phyloP scores from a whole-genome alignment of 495 filamentous ascomycete genomes.

The Podospora sp. region DNA sequence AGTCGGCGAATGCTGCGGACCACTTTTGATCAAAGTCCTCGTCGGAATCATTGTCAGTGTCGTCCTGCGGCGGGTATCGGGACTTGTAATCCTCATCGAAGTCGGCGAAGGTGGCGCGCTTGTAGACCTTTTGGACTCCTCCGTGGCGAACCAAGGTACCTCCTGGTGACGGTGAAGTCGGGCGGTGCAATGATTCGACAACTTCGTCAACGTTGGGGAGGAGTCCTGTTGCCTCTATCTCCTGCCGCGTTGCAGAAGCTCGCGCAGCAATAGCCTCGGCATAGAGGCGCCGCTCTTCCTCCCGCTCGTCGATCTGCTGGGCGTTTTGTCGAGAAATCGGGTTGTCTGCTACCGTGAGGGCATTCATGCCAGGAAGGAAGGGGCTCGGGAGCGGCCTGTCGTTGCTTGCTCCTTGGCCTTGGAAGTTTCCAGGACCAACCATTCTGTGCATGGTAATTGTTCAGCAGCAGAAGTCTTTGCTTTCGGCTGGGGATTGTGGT shows the following conservation, averaged over 20 bases:
- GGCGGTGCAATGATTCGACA: conserved; percentile 22
- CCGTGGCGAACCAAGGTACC: too few species aligned
- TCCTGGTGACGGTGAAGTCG: conserved; percentile 10
- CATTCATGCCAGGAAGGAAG: too few species aligned
- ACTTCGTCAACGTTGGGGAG: conserved; percentile 23
- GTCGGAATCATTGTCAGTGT: neutral
- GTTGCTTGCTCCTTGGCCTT: too few species aligned
- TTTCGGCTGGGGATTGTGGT: too few species aligned
- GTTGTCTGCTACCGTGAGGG: too few species aligned
- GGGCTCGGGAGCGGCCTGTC: too few species aligned
- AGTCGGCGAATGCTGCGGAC: conserved; percentile 14
- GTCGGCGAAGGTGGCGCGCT: conserved; percentile 10
- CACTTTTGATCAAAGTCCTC: conserved; percentile 13
- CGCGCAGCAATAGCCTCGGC: conserved; percentile 21
- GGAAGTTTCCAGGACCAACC: too few species aligned
- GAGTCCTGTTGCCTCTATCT: conserved; percentile 32
- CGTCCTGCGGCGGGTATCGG: neutral
- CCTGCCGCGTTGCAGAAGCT: conserved; percentile 22
- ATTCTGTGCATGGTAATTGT: too few species aligned
- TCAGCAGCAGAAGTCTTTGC: too few species aligned
- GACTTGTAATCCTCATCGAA: neutral
- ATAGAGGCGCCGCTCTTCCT: conserved; percentile 11
- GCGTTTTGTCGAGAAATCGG: too few species aligned
- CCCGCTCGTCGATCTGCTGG: neutral
- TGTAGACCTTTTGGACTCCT: conserved; percentile 15